Evolutionary conservation across 1,284 basidiomycete species (phyloP).

Genomic region (Pseudozyma thailandica): DNA sequence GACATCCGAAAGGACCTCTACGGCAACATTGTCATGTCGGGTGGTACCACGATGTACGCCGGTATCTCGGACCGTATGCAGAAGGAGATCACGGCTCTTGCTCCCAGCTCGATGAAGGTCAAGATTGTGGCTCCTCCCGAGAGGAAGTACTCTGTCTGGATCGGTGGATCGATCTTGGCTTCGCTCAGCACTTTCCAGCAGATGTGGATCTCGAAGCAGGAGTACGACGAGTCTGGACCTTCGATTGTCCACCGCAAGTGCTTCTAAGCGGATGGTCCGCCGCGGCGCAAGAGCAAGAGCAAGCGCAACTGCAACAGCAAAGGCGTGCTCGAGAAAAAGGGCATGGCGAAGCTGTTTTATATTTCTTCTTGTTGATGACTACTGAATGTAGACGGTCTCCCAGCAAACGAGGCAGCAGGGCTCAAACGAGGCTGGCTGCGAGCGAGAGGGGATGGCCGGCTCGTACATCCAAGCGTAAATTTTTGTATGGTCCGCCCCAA

Average conservation of each 20-base stretch:
- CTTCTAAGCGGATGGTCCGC: conserved; percentile 67
- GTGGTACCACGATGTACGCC: conserved; percentile 97
- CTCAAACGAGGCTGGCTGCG: no score
- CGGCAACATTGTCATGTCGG: conserved; percentile 92
- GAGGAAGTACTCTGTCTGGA: conserved; percentile 83
- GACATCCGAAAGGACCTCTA: conserved; percentile 82
- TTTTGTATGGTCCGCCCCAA: no score
- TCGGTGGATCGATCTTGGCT: conserved; percentile 96
- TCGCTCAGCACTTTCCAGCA: conserved; percentile 95
- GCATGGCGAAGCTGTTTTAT: no score
- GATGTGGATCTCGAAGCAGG: conserved; percentile 88
- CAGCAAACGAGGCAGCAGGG: no score
- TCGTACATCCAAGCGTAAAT: no score
- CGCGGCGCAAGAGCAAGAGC: no score
- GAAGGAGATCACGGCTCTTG: conserved; percentile 90
- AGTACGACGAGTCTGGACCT: conserved; percentile 68
- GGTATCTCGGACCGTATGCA: conserved; percentile 97
- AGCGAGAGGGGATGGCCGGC: no score
- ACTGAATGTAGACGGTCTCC: no score
- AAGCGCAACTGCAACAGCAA: no score
- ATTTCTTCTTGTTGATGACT: no score
- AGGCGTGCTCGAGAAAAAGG: no score
- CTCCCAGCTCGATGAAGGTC: conserved; percentile 87
- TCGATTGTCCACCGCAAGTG: conserved; percentile 67
- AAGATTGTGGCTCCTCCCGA: conserved; percentile 68